Evolutionary conservation across 192 early-diverging fungal species (phyloP).

Genomic region (Mortierella antarctica): DNA sequence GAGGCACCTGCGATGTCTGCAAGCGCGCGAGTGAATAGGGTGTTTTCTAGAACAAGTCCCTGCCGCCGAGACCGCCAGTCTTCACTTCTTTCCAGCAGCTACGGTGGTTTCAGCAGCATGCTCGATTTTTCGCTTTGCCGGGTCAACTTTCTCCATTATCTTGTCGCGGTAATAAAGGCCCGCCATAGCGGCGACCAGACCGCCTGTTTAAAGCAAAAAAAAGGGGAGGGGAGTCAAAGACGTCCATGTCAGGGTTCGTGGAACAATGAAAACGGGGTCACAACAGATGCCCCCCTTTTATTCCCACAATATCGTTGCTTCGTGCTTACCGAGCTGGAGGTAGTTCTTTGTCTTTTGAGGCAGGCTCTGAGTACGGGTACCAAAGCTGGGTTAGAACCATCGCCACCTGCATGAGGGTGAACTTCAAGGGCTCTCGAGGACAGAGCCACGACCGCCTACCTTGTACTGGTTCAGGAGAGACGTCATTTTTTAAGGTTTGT

Average conservation of each 20-base stretch:
- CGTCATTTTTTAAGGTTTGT: background rate
- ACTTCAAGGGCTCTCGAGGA: too few relatives aligned
- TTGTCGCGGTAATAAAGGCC: conserved; percentile 11
- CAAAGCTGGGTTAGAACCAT: background rate
- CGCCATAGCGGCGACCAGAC: background rate
- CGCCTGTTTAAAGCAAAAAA: background rate
- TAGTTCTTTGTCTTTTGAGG: conserved; percentile 25
- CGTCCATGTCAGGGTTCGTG: background rate
- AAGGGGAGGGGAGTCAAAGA: background rate
- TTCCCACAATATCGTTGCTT: background rate
- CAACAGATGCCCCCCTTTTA: background rate
- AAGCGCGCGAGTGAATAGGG: too few relatives aligned
- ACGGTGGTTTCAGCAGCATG: too few relatives aligned
- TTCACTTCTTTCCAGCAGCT: too few relatives aligned
- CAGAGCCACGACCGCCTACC: background rate
- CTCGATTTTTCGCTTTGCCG: background rate
- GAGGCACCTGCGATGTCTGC: too few relatives aligned
- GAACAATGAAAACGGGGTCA: background rate
- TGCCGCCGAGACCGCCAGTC: too few relatives aligned
- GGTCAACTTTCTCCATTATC: conserved; percentile 5
- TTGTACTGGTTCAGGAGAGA: conserved; percentile 1
- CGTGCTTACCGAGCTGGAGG: conserved; percentile 14
- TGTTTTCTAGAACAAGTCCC: too few relatives aligned
- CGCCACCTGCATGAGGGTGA: background rate
- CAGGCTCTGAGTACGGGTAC: background rate